A percentile compares a stretch with the other conserved stretches of the same genome.
Conservation (phyloP, 2,329 filamentous ascomycete species). For the Trichoderma aggressivum region DNA sequence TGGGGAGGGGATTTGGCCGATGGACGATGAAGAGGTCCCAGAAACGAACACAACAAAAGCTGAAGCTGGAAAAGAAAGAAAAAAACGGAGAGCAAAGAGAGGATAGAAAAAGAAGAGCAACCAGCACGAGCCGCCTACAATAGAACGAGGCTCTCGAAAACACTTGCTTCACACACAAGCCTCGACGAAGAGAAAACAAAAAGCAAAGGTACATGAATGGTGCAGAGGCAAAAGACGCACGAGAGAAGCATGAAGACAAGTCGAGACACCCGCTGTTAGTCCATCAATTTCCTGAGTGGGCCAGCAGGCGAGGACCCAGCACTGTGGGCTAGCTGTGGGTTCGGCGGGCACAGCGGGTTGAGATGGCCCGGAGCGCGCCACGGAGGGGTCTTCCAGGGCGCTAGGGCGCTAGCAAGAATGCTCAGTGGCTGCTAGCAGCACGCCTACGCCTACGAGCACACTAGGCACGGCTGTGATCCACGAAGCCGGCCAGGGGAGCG, state of each 20-base stretch:
- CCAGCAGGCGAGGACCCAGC: constrained; percentile 4
- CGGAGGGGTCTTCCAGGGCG: constrained; percentile 2
- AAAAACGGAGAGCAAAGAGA: neutral
- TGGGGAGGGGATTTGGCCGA: neutral
- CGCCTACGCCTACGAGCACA: too few species aligned
- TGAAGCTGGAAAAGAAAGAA: neutral
- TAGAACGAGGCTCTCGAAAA: neutral
- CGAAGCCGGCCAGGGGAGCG: constrained; percentile 5
- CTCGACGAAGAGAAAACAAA: neutral
- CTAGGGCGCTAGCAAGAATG: neutral
- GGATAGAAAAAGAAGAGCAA: neutral
- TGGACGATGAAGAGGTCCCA: neutral
- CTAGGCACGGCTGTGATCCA: constrained; percentile 11
- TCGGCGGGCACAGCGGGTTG: constrained; percentile 8
- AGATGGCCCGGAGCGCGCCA: constrained; percentile 4
- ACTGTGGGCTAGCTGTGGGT: constrained; percentile 10
- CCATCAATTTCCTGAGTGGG: constrained; percentile 19
- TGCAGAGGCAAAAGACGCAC: neutral
- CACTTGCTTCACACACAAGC: neutral
- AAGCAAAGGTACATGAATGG: neutral
- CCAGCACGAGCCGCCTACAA: neutral
- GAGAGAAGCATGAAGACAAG: constrained; percentile 7
- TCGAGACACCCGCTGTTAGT: neutral
- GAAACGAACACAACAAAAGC: neutral
- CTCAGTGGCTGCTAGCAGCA: neutral